Base-by-base conservation (phyloP, 2,329 filamentous ascomycete genomes). In the Stachybotrys chartarum region DNA sequence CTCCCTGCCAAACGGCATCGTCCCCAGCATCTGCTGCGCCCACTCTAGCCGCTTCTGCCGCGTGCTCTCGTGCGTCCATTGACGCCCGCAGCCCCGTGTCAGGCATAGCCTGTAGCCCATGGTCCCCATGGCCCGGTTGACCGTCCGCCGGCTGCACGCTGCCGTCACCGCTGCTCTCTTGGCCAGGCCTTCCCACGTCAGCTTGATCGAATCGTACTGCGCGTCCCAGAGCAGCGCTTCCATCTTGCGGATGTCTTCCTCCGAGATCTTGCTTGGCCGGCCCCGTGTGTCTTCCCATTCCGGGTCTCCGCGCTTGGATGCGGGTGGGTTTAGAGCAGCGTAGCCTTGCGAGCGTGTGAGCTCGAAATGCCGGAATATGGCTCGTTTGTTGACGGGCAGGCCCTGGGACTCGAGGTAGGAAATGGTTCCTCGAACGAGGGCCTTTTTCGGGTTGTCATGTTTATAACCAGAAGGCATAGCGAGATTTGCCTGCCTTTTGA, bases 201-300 rank as follows among this genome's bases (percentile, higher is more conserved):
- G 59, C 49, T 63, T 66, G 47, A 61, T 61, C 7, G 62, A 56
- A 57, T 68, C 64, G 54, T 68, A 68, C 18, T 61, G 58, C n/a
- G 64, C 64, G 50, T 72, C 69, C 70, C 70, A 72, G n/a, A 72
- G 60, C 45, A 72, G 63, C 31, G 47, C 53, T 63, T 72, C 70
- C 70, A 72, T 72, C 63, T 66, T 70, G 45, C 58, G 60, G 61
- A 70, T 67, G 52, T 71, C 70, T 5, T 63, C 64, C 8, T 70
- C 68, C 0, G 64, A 64, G 50, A 72, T 63, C 55, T 72, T 72
- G 53, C 58, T 61, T 3, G 70, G 70, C 45, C 70, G 63, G 5
- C 70, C 70, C 12, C 70, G 66, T 53, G 69, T 71, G 58, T 72
- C 70, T 54, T 71, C 69, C 69, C 70, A 72, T 57, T 69, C 70